These are phyloP conservation scores for Trichoderma gracile DNA, from an alignment of 2,329 filamentous ascomycete genomes.

Conservation along the genomic window DNA sequence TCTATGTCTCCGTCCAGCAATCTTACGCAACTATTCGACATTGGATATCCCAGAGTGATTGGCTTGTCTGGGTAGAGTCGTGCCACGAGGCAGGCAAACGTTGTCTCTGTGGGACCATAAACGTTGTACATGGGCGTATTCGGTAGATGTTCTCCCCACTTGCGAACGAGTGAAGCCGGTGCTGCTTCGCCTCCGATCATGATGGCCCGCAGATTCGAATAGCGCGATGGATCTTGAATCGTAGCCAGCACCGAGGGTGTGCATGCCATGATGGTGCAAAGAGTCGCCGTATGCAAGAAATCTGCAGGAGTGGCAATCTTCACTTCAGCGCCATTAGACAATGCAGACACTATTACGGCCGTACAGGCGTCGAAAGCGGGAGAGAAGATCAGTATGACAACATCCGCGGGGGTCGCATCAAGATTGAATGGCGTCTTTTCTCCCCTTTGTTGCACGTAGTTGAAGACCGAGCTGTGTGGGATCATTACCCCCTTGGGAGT, in stretches of 20 bases:
- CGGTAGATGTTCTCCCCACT: slow-evolving; percentile 1
- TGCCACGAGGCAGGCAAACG: slow-evolving; percentile 4
- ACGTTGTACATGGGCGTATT: slow-evolving; percentile 6
- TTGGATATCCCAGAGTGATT: slow-evolving; percentile 1
- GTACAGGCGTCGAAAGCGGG: background rate
- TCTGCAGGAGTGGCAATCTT: slow-evolving; percentile 2
- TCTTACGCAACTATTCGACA: background rate
- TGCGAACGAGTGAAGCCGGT: background rate
- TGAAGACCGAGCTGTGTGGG: slow-evolving; percentile 5
- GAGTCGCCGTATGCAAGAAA: slow-evolving; percentile 4
- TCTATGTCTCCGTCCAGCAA: slow-evolving; percentile 5
- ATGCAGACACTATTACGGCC: background rate
- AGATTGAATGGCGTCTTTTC: background rate
- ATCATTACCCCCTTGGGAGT: slow-evolving; percentile 15
- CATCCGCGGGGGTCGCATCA: background rate
- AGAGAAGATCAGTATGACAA: slow-evolving; percentile 1
- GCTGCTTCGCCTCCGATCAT: slow-evolving; percentile 11
- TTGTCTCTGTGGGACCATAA: slow-evolving; percentile 4
- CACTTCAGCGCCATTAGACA: slow-evolving; percentile 3
- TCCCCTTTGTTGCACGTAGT: slow-evolving; percentile 4
- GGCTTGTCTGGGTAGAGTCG: background rate
- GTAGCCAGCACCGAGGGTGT: slow-evolving; percentile 2
- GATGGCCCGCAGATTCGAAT: background rate
- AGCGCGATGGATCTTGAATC: background rate
- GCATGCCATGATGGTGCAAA: slow-evolving; percentile 1